Evolutionary conservation across 148 eudicot species (phyloP).

Genomic region (Beta vulgaris): DNA sequence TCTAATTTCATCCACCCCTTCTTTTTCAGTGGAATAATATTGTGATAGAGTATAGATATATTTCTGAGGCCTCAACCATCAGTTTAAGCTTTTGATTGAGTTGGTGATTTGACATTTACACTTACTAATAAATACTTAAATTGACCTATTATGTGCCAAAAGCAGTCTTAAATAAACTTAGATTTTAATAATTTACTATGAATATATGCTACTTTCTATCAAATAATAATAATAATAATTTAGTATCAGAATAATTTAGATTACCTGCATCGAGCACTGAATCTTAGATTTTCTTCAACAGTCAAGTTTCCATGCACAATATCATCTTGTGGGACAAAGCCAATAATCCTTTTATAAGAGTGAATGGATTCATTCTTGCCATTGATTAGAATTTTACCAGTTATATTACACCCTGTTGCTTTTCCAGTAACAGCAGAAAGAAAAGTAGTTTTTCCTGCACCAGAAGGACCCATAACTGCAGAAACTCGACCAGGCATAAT

Average conservation of each 20-base stretch:
- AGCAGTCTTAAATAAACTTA: too few species aligned
- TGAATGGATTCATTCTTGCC: slow-evolving; percentile 61
- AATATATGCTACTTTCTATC: too few species aligned
- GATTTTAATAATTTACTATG: too few species aligned
- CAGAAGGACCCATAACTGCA: slow-evolving; percentile 93
- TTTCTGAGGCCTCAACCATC: too few species aligned
- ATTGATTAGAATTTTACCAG: slow-evolving; percentile 64
- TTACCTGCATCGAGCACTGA: slow-evolving; percentile 87
- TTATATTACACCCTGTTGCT: slow-evolving; percentile 51
- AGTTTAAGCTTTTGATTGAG: too few species aligned
- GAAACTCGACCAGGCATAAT: slow-evolving; percentile 75
- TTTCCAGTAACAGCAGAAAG: slow-evolving; percentile 73
- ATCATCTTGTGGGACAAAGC: slow-evolving; percentile 94
- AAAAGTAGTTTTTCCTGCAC: slow-evolving; percentile 89
- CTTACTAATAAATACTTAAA: too few species aligned
- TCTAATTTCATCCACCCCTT: too few species aligned
- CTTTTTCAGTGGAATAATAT: too few species aligned
- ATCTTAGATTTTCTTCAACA: slow-evolving; percentile 82
- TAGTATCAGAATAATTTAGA: not conserved
- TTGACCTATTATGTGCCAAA: too few species aligned
- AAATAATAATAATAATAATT: too few species aligned
- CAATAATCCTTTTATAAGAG: slow-evolving; percentile 65
- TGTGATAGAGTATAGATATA: too few species aligned
- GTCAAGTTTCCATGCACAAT: slow-evolving; percentile 85
- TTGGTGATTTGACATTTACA: too few species aligned